These are phyloP conservation scores for Aristolochia californica DNA, from an alignment of 164 flowering plant genomes.

Conservation along the genomic window DNA sequence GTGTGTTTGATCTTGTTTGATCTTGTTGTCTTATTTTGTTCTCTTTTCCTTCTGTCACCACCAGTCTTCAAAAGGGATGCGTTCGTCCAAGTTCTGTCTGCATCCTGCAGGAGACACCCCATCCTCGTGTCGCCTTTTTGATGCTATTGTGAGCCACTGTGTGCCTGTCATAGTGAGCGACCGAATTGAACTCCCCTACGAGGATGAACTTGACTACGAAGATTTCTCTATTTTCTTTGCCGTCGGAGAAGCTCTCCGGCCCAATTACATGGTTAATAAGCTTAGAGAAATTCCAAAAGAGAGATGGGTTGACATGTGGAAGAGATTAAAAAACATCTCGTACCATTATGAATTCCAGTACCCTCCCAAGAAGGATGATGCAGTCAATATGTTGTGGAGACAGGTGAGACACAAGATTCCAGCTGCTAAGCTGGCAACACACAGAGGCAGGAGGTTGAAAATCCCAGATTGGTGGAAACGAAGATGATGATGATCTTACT, in stretches of 20 bases:
- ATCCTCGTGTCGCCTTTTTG: slow-evolving; percentile 92
- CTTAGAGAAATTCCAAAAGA: slow-evolving; percentile 58
- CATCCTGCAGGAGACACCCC: slow-evolving; percentile 98
- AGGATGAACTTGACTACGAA: slow-evolving; percentile 76
- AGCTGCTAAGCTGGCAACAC: slow-evolving; percentile 47
- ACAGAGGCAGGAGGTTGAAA: slow-evolving; percentile 64
- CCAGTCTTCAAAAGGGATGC: slow-evolving; percentile 83
- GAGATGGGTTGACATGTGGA: slow-evolving; percentile 86
- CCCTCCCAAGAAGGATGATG: slow-evolving; percentile 76
- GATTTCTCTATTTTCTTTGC: slow-evolving; percentile 84
- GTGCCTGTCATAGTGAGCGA: slow-evolving; percentile 95
- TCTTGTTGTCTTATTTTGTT: not conserved
- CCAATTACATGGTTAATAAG: slow-evolving; percentile 51
- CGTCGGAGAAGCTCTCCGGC: slow-evolving; percentile 54
- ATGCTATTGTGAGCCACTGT: slow-evolving; percentile 94
- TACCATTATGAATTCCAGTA: slow-evolving; percentile 78
- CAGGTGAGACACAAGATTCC: slow-evolving; percentile 83
- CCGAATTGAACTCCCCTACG: slow-evolving; percentile 85
- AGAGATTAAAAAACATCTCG: slow-evolving; percentile 48
- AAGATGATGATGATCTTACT: slow-evolving; percentile 22
- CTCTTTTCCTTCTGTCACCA: slow-evolving; percentile 1
- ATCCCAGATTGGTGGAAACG: slow-evolving; percentile 75
- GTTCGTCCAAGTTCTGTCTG: slow-evolving; percentile 85
- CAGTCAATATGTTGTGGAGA: slow-evolving; percentile 89
- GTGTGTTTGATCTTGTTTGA: not conserved